These are phyloP conservation scores for Sideroxylon spinosum DNA, from an alignment of 179 eudicot species.

Conservation along the genomic window DNA sequence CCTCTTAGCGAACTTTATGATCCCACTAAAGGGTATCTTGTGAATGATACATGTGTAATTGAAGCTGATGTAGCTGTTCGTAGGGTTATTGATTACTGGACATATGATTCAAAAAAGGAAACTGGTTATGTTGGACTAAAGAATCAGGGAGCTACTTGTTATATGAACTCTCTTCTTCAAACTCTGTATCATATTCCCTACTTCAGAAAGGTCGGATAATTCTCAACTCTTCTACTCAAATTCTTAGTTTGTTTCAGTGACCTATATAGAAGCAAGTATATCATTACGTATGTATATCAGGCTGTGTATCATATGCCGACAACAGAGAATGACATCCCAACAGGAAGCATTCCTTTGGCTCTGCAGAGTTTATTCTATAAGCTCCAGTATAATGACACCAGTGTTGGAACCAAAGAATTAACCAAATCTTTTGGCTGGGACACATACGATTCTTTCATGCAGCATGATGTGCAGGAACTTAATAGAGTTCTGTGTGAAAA, in stretches of 20 bases:
- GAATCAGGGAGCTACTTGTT: slow-evolving; percentile 93
- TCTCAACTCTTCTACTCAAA: not conserved
- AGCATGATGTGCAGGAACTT: slow-evolving; percentile 88
- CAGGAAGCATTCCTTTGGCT: slow-evolving; percentile 76
- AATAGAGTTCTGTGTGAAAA: slow-evolving; percentile 74
- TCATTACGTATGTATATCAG: slow-evolving; percentile 35
- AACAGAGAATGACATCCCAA: slow-evolving; percentile 70
- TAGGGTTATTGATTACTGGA: slow-evolving; percentile 50
- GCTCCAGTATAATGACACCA: slow-evolving; percentile 70
- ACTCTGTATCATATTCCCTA: slow-evolving; percentile 80
- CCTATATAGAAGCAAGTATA: not conserved
- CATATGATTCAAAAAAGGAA: slow-evolving; percentile 82
- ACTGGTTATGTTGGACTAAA: slow-evolving; percentile 88
- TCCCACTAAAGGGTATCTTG: slow-evolving; percentile 60
- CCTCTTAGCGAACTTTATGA: slow-evolving; percentile 73
- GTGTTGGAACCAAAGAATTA: slow-evolving; percentile 77
- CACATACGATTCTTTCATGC: slow-evolving; percentile 84
- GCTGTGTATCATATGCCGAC: slow-evolving; percentile 93
- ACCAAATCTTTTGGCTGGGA: slow-evolving; percentile 92
- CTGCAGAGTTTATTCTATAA: slow-evolving; percentile 79
- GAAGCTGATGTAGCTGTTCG: slow-evolving; percentile 88
- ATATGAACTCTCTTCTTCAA: slow-evolving; percentile 80
- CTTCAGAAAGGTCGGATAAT: slow-evolving; percentile 59
- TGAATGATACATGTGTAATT: slow-evolving; percentile 57
- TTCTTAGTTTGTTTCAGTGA: slow-evolving; percentile 1